Conservation (phyloP, 2,329 filamentous ascomycete species). For the Lecanicillium sp. region DNA sequence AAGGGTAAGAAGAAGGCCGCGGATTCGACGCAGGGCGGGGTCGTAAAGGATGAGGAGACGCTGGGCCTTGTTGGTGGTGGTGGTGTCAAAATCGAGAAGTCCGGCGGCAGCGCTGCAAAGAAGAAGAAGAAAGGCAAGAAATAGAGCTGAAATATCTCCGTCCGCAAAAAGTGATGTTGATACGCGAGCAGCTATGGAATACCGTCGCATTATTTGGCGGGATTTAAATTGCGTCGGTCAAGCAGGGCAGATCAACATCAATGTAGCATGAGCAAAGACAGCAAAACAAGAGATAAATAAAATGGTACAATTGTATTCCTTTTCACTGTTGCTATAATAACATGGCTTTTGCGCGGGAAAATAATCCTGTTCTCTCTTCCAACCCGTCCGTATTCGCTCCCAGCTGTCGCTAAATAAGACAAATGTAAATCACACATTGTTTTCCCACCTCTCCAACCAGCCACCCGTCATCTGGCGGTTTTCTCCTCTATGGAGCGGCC, state of each 20-base stretch:
- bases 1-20: constrained; percentile 81
- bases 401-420: constrained; percentile 11
- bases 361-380: neutral
- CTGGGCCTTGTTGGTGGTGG: constrained; percentile 58
- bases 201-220: too few relatives aligned
- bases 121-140: constrained; percentile 51
- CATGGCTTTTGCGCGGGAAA: constrained; percentile 8
- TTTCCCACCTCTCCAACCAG: neutral
- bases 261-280: neutral
- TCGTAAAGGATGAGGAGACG: constrained; percentile 67
- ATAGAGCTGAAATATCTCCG: too few relatives aligned
- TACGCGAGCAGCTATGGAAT: too few relatives aligned
- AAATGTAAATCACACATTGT: constrained; percentile 9
- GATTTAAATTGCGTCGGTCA: neutral
- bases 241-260: neutral
- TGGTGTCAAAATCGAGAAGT: constrained; percentile 60
- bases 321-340: constrained; percentile 6
- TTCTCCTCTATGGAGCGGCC: neutral
- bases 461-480: neutral
- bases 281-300: too few relatives aligned
- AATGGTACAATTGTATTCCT: constrained; percentile 3
- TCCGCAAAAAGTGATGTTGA: too few relatives aligned
- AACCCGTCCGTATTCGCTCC: too few relatives aligned
- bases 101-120: constrained; percentile 40
- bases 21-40: constrained; percentile 78